phyloP scores from a whole-genome alignment of 257 asterid genomes.

The Nicotiana noctiflora region DNA sequence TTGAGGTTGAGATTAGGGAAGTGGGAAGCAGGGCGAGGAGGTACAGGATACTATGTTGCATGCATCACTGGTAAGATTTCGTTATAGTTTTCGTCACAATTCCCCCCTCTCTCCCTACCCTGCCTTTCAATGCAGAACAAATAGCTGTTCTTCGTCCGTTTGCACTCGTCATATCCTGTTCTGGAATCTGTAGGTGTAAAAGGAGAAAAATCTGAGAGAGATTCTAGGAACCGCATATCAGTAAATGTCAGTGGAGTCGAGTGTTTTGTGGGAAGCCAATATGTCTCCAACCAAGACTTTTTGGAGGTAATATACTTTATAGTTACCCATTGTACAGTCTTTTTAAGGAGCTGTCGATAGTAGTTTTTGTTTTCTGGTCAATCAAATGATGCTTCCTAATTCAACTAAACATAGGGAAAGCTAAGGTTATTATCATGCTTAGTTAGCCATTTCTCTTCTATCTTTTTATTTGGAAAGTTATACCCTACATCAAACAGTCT shows the following conservation, averaged over 20 bases:
- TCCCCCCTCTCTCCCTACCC: background rate
- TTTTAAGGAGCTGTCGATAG: background rate
- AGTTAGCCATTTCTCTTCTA: too few species aligned
- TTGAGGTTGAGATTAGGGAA: constrained; percentile 57
- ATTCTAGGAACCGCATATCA: constrained; percentile 31
- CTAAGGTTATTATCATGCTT: too few species aligned
- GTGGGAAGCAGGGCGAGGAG: constrained; percentile 45
- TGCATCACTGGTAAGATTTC: constrained; percentile 44
- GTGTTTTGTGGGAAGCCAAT: constrained; percentile 54
- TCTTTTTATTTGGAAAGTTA: too few species aligned
- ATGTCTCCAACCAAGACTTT: constrained; percentile 71
- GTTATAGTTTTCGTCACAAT: background rate
- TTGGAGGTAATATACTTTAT: constrained; percentile 47
- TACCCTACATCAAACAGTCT: too few species aligned
- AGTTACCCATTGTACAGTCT: background rate
- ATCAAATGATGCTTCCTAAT: too few species aligned
- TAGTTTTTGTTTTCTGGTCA: background rate
- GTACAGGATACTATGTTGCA: constrained; percentile 59
- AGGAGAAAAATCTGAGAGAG: constrained; percentile 17
- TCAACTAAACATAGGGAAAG: too few species aligned
- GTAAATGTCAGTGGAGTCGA: constrained; percentile 63
- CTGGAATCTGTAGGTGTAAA: constrained; percentile 24
- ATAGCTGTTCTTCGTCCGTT: background rate
- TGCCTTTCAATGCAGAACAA: background rate
- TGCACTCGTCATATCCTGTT: background rate